Evolutionary conservation across 2,329 filamentous ascomycete genomes (phyloP).

Genomic region (Zymoseptoria crescenta): DNA sequence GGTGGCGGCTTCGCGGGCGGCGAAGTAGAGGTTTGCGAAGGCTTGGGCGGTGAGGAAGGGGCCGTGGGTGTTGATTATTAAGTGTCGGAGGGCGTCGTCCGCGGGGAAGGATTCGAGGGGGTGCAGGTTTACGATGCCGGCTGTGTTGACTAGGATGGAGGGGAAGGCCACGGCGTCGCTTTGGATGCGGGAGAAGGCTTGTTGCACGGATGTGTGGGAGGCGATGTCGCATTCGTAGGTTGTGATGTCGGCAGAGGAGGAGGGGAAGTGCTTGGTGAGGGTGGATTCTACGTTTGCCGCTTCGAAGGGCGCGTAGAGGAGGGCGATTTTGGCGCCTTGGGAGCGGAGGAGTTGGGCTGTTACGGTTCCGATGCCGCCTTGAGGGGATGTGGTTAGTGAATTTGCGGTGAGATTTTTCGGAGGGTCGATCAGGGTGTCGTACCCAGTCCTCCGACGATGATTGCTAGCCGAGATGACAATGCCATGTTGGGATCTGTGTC

Average conservation of each 20-base stretch:
- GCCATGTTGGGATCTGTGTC: constrained; percentile 15
- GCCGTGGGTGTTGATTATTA: constrained; percentile 39
- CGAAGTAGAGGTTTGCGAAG: constrained; percentile 37
- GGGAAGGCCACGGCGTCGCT: constrained; percentile 24
- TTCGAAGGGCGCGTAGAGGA: constrained; percentile 44
- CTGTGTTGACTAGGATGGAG: constrained; percentile 29
- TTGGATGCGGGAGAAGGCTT: constrained; percentile 24
- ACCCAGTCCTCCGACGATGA: constrained; percentile 39
- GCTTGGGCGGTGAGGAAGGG: constrained; percentile 41
- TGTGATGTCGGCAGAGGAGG: constrained; percentile 10
- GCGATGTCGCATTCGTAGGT: constrained; percentile 32
- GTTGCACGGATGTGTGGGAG: constrained; percentile 22
- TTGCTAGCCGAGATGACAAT: constrained; percentile 34
- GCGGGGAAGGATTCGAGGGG: constrained; percentile 37
- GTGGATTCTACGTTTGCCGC: constrained; percentile 31
- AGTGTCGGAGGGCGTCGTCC: constrained; percentile 38
- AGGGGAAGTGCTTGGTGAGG: constrained; percentile 30
- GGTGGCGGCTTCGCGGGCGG: constrained; percentile 12
- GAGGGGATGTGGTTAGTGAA: neutral
- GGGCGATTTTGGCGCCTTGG: constrained; percentile 37
- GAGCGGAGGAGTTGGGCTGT: constrained; percentile 36
- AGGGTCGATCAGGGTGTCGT: constrained; percentile 8
- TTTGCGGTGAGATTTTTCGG: neutral
- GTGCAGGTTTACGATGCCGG: constrained; percentile 39
- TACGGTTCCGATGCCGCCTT: constrained; percentile 37